These are phyloP conservation scores for Fusarium armeniacum DNA, from an alignment of 2,329 filamentous ascomycete species.

Conservation along the genomic window DNA sequence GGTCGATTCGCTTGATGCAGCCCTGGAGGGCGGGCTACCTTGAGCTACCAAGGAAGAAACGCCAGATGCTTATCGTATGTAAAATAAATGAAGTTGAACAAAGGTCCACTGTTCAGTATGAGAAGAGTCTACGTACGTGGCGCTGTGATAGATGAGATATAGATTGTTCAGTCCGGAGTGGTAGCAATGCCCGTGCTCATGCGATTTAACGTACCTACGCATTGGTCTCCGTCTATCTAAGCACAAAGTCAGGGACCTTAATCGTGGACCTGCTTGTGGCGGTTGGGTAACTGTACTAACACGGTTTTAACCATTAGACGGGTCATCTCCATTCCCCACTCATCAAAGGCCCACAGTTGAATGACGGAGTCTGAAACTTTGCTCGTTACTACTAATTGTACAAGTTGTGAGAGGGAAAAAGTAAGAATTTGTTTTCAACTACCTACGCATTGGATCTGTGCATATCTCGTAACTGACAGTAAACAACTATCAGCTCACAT, in stretches of 20 bases:
- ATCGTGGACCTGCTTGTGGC: not conserved
- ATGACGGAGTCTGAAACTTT: not conserved
- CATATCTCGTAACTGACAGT: not conserved
- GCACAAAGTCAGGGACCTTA: slow-evolving; percentile 2
- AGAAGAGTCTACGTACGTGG: not conserved
- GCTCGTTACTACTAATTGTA: not conserved
- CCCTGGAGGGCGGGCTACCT: slow-evolving; percentile 19
- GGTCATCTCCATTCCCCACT: not conserved
- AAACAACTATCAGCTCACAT: slow-evolving; percentile 9
- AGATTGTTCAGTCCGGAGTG: not conserved
- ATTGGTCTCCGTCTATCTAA: too few relatives aligned
- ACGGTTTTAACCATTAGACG: not conserved
- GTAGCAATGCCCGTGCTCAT: not conserved
- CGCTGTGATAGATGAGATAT: not conserved
- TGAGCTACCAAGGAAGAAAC: slow-evolving; percentile 10
- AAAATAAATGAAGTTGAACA: not conserved
- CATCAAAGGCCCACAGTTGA: not conserved
- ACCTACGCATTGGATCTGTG: slow-evolving; percentile 6
- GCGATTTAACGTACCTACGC: not conserved
- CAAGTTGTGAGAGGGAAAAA: not conserved
- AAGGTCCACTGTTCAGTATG: not conserved
- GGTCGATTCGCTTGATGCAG: slow-evolving; percentile 24
- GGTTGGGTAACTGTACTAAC: not conserved
- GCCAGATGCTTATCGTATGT: not conserved
- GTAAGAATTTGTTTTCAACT: not conserved